Percentiles rank a stretch among this genome's conserved stretches.
Evolutionary conservation across 2,329 filamentous ascomycete species (phyloP).

Genomic region (Xylariaceae sp.): DNA sequence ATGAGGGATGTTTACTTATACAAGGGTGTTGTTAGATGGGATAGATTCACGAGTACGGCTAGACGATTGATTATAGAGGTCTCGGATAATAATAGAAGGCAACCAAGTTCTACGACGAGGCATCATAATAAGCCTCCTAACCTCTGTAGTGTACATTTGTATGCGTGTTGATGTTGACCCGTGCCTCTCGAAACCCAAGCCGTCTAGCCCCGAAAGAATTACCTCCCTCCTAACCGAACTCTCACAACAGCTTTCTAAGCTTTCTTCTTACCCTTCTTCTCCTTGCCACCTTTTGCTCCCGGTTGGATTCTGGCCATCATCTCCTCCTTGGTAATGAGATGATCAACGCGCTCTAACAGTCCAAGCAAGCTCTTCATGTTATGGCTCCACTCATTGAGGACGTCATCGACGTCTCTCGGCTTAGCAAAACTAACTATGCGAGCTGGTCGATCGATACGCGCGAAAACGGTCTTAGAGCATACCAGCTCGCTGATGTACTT

Average conservation of each 20-base stretch:
- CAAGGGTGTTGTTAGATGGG: not conserved
- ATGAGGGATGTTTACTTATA: not conserved
- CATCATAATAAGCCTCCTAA: conserved; percentile 24
- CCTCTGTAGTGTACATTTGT: conserved; percentile 38
- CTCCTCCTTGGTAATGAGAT: conserved; percentile 99
- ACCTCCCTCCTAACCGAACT: conserved; percentile 10
- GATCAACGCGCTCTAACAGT: conserved; percentile 87
- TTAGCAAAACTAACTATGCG: conserved; percentile 92
- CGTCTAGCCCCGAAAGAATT: conserved; percentile 21
- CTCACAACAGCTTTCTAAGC: conserved; percentile 23
- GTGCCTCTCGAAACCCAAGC: conserved; percentile 16
- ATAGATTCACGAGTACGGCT: not conserved
- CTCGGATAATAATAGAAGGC: conserved; percentile 20
- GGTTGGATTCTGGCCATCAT: conserved; percentile 99
- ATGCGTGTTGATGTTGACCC: conserved; percentile 32
- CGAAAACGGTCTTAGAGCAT: conserved; percentile 96
- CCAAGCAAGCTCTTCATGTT: conserved; percentile 95
- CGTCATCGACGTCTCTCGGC: conserved; percentile 91
- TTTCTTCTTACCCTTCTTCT: conserved; percentile 42
- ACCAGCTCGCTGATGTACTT: conserved; percentile 98
- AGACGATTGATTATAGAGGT: conserved; percentile 8
- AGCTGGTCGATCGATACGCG: conserved; percentile 94
- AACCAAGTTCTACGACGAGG: conserved; percentile 28
- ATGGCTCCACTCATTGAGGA: conserved; percentile 97
- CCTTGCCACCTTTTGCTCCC: conserved; percentile 46